A percentile compares a stretch with the other conserved stretches of the same genome.
Conservation (phyloP, 768 basidiomycete species). For the Tylopilus plumbeoviolaceoides region DNA sequence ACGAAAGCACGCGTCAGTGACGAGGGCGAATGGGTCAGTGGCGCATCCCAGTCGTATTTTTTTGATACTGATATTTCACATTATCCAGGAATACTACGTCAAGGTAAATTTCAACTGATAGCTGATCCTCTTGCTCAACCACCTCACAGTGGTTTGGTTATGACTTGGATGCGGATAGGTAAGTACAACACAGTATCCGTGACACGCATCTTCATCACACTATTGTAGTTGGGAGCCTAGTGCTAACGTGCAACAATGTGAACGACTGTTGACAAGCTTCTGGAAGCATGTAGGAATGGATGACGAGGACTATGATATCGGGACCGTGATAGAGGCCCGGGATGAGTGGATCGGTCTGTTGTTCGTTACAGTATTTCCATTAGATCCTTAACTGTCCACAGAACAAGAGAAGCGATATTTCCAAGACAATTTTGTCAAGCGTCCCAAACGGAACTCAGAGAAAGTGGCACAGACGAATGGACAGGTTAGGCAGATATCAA, state of each 20-base stretch:
- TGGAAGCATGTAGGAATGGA: constrained; percentile 59
- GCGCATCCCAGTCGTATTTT: background rate
- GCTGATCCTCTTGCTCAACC: constrained; percentile 1
- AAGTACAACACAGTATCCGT: constrained; percentile 7
- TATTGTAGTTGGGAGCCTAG: constrained; percentile 64
- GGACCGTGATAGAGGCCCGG: constrained; percentile 40
- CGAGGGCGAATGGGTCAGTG: constrained; percentile 50
- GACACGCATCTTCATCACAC: background rate
- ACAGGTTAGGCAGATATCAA: constrained; percentile 11
- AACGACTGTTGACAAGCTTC: constrained; percentile 58
- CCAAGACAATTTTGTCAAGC: constrained; percentile 24
- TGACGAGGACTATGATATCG: constrained; percentile 49
- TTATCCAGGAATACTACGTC: constrained; percentile 56
- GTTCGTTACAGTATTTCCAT: background rate
- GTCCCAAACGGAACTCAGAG: constrained; percentile 12
- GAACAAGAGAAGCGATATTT: constrained; percentile 40
- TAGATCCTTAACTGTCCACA: constrained; percentile 13
- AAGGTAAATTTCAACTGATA: constrained; percentile 42
- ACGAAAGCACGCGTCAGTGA: constrained; percentile 51
- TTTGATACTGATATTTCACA: background rate
- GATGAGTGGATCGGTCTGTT: constrained; percentile 56
- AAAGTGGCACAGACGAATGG: constrained; percentile 17
- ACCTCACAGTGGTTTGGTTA: constrained; percentile 64
- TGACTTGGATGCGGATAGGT: constrained; percentile 54
- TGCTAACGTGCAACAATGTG: constrained; percentile 53